Conservation (phyloP, 2,329 filamentous ascomycete species). For the Fusarium tanahbumbuense region DNA sequence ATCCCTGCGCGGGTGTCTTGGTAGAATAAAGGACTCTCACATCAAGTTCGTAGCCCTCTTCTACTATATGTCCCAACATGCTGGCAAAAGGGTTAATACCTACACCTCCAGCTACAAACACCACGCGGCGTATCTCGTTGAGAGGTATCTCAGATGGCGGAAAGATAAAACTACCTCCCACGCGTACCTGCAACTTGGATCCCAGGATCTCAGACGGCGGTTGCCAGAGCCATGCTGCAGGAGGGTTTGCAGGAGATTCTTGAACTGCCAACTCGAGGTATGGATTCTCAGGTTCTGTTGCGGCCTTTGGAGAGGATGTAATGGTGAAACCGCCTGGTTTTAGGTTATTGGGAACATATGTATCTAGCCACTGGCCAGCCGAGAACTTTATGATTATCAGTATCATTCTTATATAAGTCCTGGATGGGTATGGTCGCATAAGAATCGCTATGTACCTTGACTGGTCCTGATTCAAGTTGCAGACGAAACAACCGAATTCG, state of each 20-base stretch:
- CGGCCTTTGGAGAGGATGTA: slow-evolving; percentile 75
- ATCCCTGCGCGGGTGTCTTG: slow-evolving; percentile 49
- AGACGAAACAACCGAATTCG: slow-evolving; percentile 76
- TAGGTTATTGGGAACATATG: slow-evolving; percentile 74
- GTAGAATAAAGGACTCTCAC: slow-evolving; percentile 74
- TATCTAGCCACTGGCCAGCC: slow-evolving; percentile 90
- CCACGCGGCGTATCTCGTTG: slow-evolving; percentile 62
- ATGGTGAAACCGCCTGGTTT: slow-evolving; percentile 90
- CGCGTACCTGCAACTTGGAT: slow-evolving; percentile 71
- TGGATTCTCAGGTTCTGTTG: slow-evolving; percentile 53
- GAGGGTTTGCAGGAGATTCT: slow-evolving; percentile 74
- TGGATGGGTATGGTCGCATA: not conserved
- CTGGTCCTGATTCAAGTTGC: slow-evolving; percentile 59
- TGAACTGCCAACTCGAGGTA: slow-evolving; percentile 86
- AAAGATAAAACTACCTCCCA: slow-evolving; percentile 85
- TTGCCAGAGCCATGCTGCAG: slow-evolving; percentile 82
- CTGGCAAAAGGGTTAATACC: slow-evolving; percentile 85
- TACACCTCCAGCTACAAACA: slow-evolving; percentile 84
- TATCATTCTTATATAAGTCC: not conserved
- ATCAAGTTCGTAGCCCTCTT: slow-evolving; percentile 47
- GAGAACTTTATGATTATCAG: slow-evolving; percentile 66
- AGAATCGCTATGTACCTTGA: slow-evolving; percentile 57
- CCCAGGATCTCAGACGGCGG: slow-evolving; percentile 66
- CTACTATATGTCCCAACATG: slow-evolving; percentile 72
- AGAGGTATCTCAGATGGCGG: slow-evolving; percentile 67